Evolutionary conservation across 2,329 filamentous ascomycete species (phyloP), one percentile per base, ranked within the genome.

Genomic region (Emergomyces orientalis): DNA sequence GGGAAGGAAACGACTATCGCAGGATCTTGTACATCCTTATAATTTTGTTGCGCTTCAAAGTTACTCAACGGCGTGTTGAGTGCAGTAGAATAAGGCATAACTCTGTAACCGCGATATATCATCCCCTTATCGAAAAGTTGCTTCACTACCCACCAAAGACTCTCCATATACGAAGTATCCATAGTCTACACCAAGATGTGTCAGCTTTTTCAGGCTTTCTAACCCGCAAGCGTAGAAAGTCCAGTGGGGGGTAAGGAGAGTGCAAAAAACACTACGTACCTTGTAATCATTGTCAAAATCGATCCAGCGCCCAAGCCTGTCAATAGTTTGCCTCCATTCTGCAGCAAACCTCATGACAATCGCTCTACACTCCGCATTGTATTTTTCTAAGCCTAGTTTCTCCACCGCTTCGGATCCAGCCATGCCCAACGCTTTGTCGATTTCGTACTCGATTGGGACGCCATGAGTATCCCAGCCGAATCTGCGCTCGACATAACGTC

Each of bases 261-360:
- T 7, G 19, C 8, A 5, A 13, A 30, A 14, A 25, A n/a, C 32
- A 30, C 27, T 37, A 61, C 71, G 25, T 71, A 86, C 86, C 85
- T 96, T 96, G 81, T 96, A 97, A 75, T 97, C 91, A 70, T 96
- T 94, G 76, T 97, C 93, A 70, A 97, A 97, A 77, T 97, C 93
- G 70, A 97, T 94, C 93, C 93, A 97, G 63, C 93, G 88, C 63
- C 93, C 93, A 49, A 97, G 78, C 65, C 93, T 83, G 72, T 96
- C 91, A 70, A 97, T 89, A 32, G 91, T 96, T 66, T 86, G 79
- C 70, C 91, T 85, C 93, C 93, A 97, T 75, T 97, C 93, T 19
- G 82, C 76, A 13, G 91, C 86, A 74, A 89, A 97, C 71, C 89
- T 85, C 90, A 97, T 96, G 69, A 97, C 93, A 74, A 97, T 96